Percentiles rank a stretch among this genome's conserved stretches.
These are phyloP conservation scores for Hymenoscyphus occultus DNA, from an alignment of 2,329 filamentous ascomycete species.

Conservation along the genomic window DNA sequence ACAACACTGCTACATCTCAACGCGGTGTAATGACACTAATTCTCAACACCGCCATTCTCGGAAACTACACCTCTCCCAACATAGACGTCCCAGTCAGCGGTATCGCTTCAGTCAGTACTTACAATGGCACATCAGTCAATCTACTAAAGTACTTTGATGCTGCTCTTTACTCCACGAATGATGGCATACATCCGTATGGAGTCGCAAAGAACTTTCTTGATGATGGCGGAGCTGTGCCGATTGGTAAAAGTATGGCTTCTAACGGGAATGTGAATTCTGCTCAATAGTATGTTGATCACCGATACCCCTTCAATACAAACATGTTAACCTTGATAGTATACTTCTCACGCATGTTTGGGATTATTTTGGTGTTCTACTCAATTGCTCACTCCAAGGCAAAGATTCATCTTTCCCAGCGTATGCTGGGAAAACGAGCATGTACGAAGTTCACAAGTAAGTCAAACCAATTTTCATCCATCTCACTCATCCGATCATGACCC, in stretches of 20 bases:
- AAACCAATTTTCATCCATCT: background rate
- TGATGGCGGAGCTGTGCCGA: conserved; percentile 51
- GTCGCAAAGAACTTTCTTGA: conserved; percentile 56
- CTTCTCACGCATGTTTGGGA: conserved; percentile 58
- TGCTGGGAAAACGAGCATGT: conserved; percentile 45
- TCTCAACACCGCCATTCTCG: conserved; percentile 61
- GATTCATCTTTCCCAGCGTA: conserved; percentile 50
- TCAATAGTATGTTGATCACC: conserved; percentile 48
- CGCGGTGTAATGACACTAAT: conserved; percentile 51
- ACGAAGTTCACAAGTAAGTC: conserved; percentile 47
- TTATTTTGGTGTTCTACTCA: conserved; percentile 56
- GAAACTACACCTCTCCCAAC: conserved; percentile 55
- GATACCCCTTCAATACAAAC: background rate
- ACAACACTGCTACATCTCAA: conserved; percentile 58
- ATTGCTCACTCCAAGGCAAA: conserved; percentile 48
- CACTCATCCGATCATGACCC: conserved; percentile 21
- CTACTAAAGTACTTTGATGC: conserved; percentile 57
- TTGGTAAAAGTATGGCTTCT: conserved; percentile 52
- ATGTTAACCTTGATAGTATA: conserved; percentile 38
- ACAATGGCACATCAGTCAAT: conserved; percentile 50
- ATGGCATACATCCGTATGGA: conserved; percentile 41
- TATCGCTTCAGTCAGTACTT: conserved; percentile 48
- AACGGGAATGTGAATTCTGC: conserved; percentile 45
- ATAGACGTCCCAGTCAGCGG: conserved; percentile 50
- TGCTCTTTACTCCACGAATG: conserved; percentile 50